Percentiles rank a stretch among this genome's conserved stretches.
phyloP scores from a whole-genome alignment of 495 filamentous ascomycete genomes.

The Gamarada debralockiae region DNA sequence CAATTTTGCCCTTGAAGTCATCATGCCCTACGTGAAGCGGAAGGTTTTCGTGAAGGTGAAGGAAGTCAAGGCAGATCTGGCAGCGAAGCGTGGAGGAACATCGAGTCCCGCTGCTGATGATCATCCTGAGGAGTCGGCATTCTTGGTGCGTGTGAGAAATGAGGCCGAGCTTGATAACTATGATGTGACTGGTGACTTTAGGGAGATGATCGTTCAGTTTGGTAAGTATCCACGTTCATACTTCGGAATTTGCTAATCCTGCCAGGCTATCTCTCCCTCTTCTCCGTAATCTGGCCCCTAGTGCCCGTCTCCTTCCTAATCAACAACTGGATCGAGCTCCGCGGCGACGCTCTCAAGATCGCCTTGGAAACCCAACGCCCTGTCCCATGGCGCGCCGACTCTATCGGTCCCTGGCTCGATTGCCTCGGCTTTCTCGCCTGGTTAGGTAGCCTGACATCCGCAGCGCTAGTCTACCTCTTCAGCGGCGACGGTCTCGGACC shows the following conservation, averaged over 20 bases:
- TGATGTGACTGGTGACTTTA: constrained; percentile 80
- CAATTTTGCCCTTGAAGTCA: constrained; percentile 77
- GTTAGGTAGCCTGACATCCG: constrained; percentile 82
- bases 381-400: constrained; percentile 81
- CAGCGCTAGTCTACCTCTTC: constrained; percentile 87
- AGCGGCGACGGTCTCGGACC: constrained; percentile 47
- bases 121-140: constrained; percentile 44
- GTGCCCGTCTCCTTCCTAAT: constrained; percentile 84
- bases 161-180: constrained; percentile 86
- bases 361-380: constrained; percentile 85
- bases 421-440: constrained; percentile 84
- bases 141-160: constrained; percentile 61
- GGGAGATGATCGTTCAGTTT: constrained; percentile 95
- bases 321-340: constrained; percentile 96
- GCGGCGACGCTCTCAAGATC: constrained; percentile 93
- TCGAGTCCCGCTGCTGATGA: constrained; percentile 43
- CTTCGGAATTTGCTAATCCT: constrained; percentile 16
- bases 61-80: constrained; percentile 56
- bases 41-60: constrained; percentile 69
- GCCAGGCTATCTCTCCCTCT: constrained; percentile 84
- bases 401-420: constrained; percentile 93
- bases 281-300: constrained; percentile 90
- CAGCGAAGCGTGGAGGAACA: constrained; percentile 37
- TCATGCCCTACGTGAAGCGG: constrained; percentile 83
- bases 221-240: constrained; percentile 16